Evolutionary conservation across 2,329 filamentous ascomycete species (phyloP).

Genomic region (Aspergillus sp.): DNA sequence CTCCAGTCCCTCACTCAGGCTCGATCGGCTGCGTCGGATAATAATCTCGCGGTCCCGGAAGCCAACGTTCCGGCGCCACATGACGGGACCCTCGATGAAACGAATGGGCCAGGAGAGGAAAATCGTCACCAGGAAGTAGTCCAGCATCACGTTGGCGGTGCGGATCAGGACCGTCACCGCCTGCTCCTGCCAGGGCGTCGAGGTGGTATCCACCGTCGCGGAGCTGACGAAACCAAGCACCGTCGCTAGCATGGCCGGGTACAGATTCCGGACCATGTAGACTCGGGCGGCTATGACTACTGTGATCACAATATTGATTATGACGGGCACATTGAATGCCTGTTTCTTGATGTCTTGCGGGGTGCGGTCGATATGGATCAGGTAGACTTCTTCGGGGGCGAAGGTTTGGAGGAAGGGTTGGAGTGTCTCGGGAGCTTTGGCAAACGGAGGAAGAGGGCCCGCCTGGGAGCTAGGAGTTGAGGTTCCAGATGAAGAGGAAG

Average conservation of each 20-base stretch:
- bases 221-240: constrained; percentile 66
- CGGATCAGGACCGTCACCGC: constrained; percentile 59
- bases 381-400: constrained; percentile 70
- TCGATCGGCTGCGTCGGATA: constrained; percentile 68
- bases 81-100: constrained; percentile 66
- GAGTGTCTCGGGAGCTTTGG: constrained; percentile 62
- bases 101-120: constrained; percentile 72
- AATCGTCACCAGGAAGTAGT: constrained; percentile 68
- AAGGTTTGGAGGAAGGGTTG: constrained; percentile 66
- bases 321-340: constrained; percentile 75
- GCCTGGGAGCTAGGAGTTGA: constrained; percentile 35
- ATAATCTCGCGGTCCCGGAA: constrained; percentile 80
- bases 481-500: constrained; percentile 25
- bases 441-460: constrained; percentile 65
- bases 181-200: constrained; percentile 59
- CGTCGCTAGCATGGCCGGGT: constrained; percentile 65
- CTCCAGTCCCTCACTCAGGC: constrained; percentile 65
- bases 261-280: constrained; percentile 69
- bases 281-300: constrained; percentile 66
- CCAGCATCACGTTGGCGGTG: constrained; percentile 66
- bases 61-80: constrained; percentile 72
- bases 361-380: constrained; percentile 77
- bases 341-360: constrained; percentile 72
- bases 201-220: constrained; percentile 61
- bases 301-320: constrained; percentile 70